Evolutionary conservation across 129 eudicot species (phyloP), one percentile per base, ranked within the genome.

Genomic region (Tagetes erecta): DNA sequence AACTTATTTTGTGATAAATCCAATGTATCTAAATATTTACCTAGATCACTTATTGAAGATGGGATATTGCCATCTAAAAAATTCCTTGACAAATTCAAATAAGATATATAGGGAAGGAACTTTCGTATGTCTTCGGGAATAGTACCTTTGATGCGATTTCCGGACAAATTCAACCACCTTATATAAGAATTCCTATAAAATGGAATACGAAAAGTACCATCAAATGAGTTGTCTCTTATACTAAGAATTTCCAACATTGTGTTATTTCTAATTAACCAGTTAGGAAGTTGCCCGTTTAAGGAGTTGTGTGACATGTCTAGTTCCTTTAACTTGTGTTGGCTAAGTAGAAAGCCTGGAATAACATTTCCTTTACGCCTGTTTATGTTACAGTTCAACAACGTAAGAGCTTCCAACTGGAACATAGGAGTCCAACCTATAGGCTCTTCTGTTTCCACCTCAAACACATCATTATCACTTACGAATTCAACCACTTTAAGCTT

Each of bases 1-100:
- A 84, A 37, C 20, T 63, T 35, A 60, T 84, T 84, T 1, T 59
- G 8, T 1, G 83, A 77, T 37, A 80, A 69, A 75, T 80, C 88
- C n/a, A 76, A 2, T 5, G 0, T 1, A 1, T 0, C 0, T 55
- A 76, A 33, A 1, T 0, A 20, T 20, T 20, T 1, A 41, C 58
- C 41, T 59, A 80, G 1, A 14, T 80, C 46, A 8, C 75, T 72
- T 0, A 80, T 0, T 0, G 83, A 73, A 2, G 66, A 39, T 1
- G 88, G 81, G 57, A 84, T 53, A 14, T 0, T 4, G 7, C 80
- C 83, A 2, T 58, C 4, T 5, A 84, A 53, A 0, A 1, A 8
- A 80, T 84, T 84, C 0, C 14, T 7, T 0, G 83, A 76, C 53
- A 80, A 31, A 35, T 80, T 68, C 1, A 84, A 50, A 38, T 3